A percentile compares a stretch with the other conserved stretches of the same genome.
Conservation (phyloP, 2,329 filamentous ascomycete genomes). For the Byssochlamys sp. region DNA sequence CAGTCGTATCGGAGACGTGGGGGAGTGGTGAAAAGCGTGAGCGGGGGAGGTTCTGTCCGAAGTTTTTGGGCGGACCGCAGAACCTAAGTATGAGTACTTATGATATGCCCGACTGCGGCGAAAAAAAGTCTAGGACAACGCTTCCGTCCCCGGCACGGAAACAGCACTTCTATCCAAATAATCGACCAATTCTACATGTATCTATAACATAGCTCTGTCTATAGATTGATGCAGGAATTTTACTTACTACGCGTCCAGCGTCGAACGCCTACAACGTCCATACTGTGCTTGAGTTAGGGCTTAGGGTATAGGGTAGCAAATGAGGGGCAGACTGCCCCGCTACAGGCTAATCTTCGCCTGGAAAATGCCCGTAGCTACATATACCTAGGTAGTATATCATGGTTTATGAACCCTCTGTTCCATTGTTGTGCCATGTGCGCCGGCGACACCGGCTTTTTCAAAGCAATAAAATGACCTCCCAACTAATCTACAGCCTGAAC, state of each 20-base stretch:
- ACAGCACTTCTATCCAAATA: neutral
- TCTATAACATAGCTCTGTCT: neutral
- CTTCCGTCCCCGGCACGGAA: neutral
- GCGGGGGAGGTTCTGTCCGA: neutral
- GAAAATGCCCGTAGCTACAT: slow-evolving; percentile 2
- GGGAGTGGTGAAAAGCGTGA: neutral
- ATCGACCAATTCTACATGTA: neutral
- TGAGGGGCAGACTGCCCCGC: slow-evolving; percentile 16
- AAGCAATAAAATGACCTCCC: neutral
- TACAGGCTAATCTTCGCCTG: slow-evolving; percentile 1
- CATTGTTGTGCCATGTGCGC: neutral
- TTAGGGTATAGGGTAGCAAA: slow-evolving; percentile 28
- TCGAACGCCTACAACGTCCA: neutral
- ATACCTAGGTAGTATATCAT: neutral
- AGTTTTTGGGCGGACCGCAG: neutral
- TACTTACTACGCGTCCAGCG: neutral
- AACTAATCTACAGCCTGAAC: neutral
- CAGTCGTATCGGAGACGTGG: neutral
- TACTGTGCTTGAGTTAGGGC: slow-evolving; percentile 7
- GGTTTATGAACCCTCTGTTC: neutral
- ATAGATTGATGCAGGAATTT: no score
- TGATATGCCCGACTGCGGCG: neutral
- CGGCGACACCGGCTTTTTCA: neutral
- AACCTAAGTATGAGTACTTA: neutral
- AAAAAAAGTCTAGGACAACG: neutral